Conservation (phyloP, 306 rosid species). For the Glycine tomentella region DNA sequence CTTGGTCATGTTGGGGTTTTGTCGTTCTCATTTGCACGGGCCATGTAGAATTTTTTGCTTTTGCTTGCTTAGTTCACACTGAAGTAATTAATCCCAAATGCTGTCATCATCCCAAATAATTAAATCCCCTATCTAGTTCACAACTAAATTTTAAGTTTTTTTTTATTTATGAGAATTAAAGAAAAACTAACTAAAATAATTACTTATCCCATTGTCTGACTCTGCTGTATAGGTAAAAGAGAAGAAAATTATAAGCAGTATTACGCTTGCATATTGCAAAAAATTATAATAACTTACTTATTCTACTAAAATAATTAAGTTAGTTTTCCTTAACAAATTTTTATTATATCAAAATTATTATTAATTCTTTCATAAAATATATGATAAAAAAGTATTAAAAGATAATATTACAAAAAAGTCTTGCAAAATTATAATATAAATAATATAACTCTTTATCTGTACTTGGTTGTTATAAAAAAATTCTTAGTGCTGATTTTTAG, state of each 20-base stretch:
- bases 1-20: conserved; percentile 40
- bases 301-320: no score
- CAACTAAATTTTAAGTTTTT: not conserved
- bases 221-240: no score
- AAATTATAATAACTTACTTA: no score
- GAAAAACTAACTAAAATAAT: no score
- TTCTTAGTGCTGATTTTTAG: no score
- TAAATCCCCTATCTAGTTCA: not conserved
- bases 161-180: no score
- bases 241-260: no score
- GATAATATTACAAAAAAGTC: not conserved
- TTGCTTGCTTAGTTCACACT: conserved; percentile 47
- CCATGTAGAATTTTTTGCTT: not conserved
- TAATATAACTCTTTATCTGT: not conserved
- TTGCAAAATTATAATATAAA: not conserved
- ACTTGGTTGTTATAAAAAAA: not conserved
- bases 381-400: not conserved
- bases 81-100: conserved; percentile 28
- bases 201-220: no score
- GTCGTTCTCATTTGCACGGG: not conserved
- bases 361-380: no score
- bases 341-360: no score
- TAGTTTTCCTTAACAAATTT: no score
- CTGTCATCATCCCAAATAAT: not conserved
- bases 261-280: no score